Conservation (phyloP, 257 asterid species). For the Petunia axillaris region DNA sequence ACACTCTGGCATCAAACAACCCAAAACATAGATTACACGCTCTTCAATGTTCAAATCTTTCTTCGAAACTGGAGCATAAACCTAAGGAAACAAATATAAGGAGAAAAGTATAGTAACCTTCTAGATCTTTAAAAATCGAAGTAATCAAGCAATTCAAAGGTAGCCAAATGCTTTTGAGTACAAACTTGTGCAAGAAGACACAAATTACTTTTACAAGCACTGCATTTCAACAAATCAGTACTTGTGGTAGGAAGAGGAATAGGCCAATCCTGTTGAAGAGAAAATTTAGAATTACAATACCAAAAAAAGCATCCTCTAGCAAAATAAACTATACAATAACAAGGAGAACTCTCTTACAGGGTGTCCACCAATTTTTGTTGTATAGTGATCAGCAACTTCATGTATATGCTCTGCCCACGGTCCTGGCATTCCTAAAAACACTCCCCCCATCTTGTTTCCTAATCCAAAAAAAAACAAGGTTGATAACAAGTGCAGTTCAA, state of each 20-base stretch:
- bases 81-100: conserved; percentile 41
- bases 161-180: conserved; percentile 9
- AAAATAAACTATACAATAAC: not conserved
- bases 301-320: not conserved
- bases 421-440: conserved; percentile 85
- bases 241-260: conserved; percentile 40
- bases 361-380: conserved; percentile 86
- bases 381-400: conserved; percentile 86
- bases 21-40: conserved; percentile 68
- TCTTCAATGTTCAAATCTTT: conserved; percentile 49
- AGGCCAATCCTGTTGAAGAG: conserved; percentile 74
- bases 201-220: conserved; percentile 56
- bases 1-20: conserved; percentile 68
- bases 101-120: not conserved
- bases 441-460: conserved; percentile 56
- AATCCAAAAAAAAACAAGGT: conserved; percentile 5
- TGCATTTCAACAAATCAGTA: conserved; percentile 60
- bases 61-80: conserved; percentile 78
- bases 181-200: conserved; percentile 82
- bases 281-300: not conserved
- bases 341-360: conserved; percentile 54
- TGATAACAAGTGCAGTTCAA: not conserved
- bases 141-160: not conserved
- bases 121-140: not conserved
- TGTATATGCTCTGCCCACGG: conserved; percentile 77